A percentile compares a stretch with the other conserved stretches of the same genome.
These are phyloP conservation scores for Fusarium paranaense DNA, from an alignment of 2,329 filamentous ascomycete genomes.

Conservation along the genomic window DNA sequence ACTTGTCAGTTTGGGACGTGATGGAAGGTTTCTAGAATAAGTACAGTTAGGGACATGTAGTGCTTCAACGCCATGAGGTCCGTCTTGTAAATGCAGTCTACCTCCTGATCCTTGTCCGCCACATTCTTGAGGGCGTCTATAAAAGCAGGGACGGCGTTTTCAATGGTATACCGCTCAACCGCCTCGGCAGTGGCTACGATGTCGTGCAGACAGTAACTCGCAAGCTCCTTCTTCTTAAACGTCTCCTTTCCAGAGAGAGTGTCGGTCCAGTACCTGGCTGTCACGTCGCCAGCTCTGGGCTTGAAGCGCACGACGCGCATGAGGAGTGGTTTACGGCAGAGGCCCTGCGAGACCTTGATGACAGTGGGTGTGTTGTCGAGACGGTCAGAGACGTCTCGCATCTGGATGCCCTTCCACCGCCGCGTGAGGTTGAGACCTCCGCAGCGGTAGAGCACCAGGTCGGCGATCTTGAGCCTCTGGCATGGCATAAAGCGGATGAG, in stretches of 20 bases:
- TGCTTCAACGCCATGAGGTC: slow-evolving; percentile 36
- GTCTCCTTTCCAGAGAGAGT: slow-evolving; percentile 35
- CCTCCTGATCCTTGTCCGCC: neutral
- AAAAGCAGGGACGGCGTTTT: slow-evolving; percentile 44
- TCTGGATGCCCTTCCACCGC: slow-evolving; percentile 55
- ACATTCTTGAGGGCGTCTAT: slow-evolving; percentile 37
- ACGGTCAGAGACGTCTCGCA: slow-evolving; percentile 56
- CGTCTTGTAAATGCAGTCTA: slow-evolving; percentile 35
- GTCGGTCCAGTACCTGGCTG: slow-evolving; percentile 54
- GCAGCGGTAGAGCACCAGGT: slow-evolving; percentile 55
- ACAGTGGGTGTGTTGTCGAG: slow-evolving; percentile 39
- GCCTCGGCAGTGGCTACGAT: slow-evolving; percentile 49
- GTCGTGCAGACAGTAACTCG: slow-evolving; percentile 55
- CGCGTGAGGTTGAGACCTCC: slow-evolving; percentile 58
- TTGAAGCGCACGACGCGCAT: slow-evolving; percentile 57
- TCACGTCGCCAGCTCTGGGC: slow-evolving; percentile 52
- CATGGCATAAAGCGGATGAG: slow-evolving; percentile 60
- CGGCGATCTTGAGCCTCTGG: slow-evolving; percentile 56
- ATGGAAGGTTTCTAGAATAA: neutral
- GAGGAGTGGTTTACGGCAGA: slow-evolving; percentile 51
- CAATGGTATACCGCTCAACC: slow-evolving; percentile 53
- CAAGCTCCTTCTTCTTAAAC: slow-evolving; percentile 48
- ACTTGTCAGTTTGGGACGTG: neutral
- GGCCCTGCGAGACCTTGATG: slow-evolving; percentile 55
- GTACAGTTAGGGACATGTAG: slow-evolving; percentile 41